These are phyloP conservation scores for Barbarea vulgaris DNA, from an alignment of 345 rosid species.

Conservation along the genomic window DNA sequence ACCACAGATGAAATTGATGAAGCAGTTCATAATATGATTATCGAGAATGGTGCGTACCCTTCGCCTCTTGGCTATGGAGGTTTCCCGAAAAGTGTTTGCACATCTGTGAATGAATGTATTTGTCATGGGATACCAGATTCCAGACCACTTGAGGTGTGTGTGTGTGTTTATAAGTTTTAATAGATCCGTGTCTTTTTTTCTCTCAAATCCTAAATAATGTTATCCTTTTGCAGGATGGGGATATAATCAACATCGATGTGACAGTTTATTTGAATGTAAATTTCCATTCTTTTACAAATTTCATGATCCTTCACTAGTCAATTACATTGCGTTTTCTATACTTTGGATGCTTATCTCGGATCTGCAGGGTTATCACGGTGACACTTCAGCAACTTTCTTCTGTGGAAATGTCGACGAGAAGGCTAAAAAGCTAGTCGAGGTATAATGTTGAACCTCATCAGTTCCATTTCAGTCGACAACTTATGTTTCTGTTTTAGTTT, in stretches of 20 bases:
- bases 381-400: conserved; percentile 91
- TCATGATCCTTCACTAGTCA: neutral
- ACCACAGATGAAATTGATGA: conserved; percentile 88
- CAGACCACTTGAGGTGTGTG: conserved; percentile 69
- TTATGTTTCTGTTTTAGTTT: conserved; percentile 4
- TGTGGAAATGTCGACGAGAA: conserved; percentile 85
- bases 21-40: conserved; percentile 90
- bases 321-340: neutral
- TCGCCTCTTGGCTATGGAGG: conserved; percentile 98
- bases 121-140: conserved; percentile 99
- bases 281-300: conserved; percentile 8
- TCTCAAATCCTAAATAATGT: neutral
- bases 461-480: neutral
- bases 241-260: conserved; percentile 89
- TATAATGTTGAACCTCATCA: conserved; percentile 16
- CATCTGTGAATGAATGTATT: conserved; percentile 94
- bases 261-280: conserved; percentile 86
- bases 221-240: conserved; percentile 74
- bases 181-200: neutral
- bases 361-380: conserved; percentile 89
- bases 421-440: conserved; percentile 82
- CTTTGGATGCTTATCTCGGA: conserved; percentile 3
- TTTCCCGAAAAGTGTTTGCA: conserved; percentile 97
- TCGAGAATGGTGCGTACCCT: conserved; percentile 95
- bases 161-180: neutral